phyloP scores from a whole-genome alignment of 148 eudicot species.

The Linanthus parryae region DNA sequence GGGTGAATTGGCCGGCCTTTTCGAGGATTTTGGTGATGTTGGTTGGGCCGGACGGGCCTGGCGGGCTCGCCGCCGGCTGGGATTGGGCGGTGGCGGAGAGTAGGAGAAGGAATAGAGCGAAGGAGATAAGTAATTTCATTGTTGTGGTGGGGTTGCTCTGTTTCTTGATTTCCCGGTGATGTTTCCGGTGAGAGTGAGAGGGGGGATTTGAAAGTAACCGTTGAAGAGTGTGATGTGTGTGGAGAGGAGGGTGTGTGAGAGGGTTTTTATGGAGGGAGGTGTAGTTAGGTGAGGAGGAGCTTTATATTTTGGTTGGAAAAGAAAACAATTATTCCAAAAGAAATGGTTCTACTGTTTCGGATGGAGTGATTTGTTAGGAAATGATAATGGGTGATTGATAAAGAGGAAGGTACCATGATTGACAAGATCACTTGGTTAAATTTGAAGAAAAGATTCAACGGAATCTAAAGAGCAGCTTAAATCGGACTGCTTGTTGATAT shows the following conservation, averaged over 20 bases:
- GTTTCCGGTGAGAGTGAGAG: too few species aligned
- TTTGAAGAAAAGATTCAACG: too few species aligned
- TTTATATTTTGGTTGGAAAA: constrained; percentile 13
- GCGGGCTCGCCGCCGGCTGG: constrained; percentile 45
- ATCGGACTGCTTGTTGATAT: too few species aligned
- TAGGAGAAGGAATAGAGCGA: constrained; percentile 17
- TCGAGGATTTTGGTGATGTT: constrained; percentile 66
- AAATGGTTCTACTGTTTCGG: too few species aligned
- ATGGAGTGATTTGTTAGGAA: constrained; percentile 11
- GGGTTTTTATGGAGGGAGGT: constrained; percentile 11
- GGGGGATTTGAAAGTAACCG: too few species aligned
- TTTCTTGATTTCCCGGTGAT: too few species aligned
- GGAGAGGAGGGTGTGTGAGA: background rate
- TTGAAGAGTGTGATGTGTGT: background rate
- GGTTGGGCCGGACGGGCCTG: constrained; percentile 71
- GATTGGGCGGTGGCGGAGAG: constrained; percentile 25
- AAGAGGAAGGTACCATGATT: too few species aligned
- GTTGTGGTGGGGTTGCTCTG: too few species aligned
- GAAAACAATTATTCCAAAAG: background rate
- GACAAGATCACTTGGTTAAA: too few species aligned
- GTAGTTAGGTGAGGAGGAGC: constrained; percentile 11
- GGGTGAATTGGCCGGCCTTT: constrained; percentile 75
- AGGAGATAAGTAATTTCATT: constrained; percentile 10
- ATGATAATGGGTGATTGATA: constrained; percentile 1
- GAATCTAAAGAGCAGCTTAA: too few species aligned